Evolutionary conservation across 208 protist genomes (phyloP), one percentile per base, ranked within the genome.

Genomic region (Novymonas esmeraldas): DNA sequence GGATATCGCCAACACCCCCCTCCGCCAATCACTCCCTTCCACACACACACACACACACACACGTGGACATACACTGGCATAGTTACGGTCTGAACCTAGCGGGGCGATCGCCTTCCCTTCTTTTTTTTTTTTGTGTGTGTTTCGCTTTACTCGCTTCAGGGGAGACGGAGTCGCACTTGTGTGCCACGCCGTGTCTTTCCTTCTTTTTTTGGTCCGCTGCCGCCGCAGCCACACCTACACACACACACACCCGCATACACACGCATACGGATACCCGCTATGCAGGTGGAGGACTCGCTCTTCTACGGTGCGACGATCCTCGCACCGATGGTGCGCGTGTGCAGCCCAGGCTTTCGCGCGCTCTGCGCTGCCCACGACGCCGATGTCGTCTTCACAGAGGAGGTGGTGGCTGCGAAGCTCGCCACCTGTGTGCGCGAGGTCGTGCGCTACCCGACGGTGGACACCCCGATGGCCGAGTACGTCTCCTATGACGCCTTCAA

Each of bases 381-480:
- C 0, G 96, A 98, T 78, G 82, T 99, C n/a, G 92, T 98, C 1
- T 99, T 98, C 72, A 93, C 88, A 0, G 98, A 99, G 69, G 98
- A 99, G 73, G 67, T 99, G n/a, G 92, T 99, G 18, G 97, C 97
- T 28, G 85, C 93, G n/a, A 98, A 98, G 52, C 63, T 99, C 31
- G 44, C 51, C 11, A 74, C 84, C 38, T 92, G 84, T 42, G 65
- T 67, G 13, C 70, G 91, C 13, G 79, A 90, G 48, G 71, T 93
- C 7, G 84, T 89, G 68, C 38, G 41, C 26, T 92, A 93, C 67
- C 73, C 78, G 14, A 74, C 63, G 7, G 60, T 73, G 6, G 39
- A 54, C 34, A 60, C 73, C 1, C 73, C 55, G 24, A 78, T 96
- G 49, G 79, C 88, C 13, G 95, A 98, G 67, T 98, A 92, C 70